phyloP scores from a whole-genome alignment of 2,329 filamentous ascomycete species.

The Microsporum ferrugineum region DNA sequence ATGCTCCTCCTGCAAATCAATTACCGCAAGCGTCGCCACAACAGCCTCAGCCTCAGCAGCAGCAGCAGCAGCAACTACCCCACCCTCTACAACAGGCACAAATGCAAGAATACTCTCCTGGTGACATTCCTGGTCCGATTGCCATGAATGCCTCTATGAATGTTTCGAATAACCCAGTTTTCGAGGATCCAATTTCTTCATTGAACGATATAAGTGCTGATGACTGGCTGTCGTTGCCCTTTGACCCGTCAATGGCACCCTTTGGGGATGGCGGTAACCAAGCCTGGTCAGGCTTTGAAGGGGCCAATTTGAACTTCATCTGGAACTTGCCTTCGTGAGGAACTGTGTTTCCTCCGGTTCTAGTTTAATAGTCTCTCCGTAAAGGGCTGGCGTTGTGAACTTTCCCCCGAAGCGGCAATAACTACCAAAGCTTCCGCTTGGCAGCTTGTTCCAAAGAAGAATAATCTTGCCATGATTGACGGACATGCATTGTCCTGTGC shows the following conservation, averaged over 20 bases:
- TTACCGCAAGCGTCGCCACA: background rate
- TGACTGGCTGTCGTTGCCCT: slow-evolving; percentile 34
- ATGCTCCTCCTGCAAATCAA: background rate
- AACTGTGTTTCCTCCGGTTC: background rate
- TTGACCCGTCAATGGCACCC: slow-evolving; percentile 35
- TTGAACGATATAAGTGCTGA: slow-evolving; percentile 19
- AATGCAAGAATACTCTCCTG: background rate
- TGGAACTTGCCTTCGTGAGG: slow-evolving; percentile 32
- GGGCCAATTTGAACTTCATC: slow-evolving; percentile 32
- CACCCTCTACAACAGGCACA: slow-evolving; percentile 1
- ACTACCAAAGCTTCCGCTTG: no score
- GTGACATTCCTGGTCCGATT: background rate
- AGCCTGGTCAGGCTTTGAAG: slow-evolving; percentile 29
- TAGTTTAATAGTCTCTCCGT: background rate
- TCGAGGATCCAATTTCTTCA: slow-evolving; percentile 10
- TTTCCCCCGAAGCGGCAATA: no score
- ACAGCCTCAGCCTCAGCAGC: background rate
- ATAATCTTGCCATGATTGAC: no score
- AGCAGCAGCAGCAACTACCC: slow-evolving; percentile 1
- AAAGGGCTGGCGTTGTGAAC: no score
- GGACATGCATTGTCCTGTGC: no score
- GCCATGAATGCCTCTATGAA: slow-evolving; percentile 6
- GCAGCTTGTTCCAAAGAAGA: no score
- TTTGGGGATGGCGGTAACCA: slow-evolving; percentile 31
- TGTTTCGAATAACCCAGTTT: slow-evolving; percentile 6